Percentiles rank a stretch among this genome's conserved stretches.
These are phyloP conservation scores for Sporothrix luriei DNA, from an alignment of 2,329 filamentous ascomycete species.

Conservation along the genomic window DNA sequence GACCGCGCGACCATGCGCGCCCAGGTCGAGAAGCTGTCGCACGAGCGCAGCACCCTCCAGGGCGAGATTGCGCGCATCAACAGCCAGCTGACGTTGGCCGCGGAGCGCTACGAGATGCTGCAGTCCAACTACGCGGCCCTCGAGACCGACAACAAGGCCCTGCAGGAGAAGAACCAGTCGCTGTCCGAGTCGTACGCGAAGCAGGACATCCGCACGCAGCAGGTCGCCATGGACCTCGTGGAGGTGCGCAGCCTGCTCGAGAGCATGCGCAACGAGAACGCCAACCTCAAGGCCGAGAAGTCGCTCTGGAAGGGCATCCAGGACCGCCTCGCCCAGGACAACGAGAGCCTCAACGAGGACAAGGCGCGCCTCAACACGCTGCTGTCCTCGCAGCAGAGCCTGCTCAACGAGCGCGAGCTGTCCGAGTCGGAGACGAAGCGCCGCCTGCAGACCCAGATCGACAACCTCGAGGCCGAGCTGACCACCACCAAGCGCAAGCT, in stretches of 20 bases:
- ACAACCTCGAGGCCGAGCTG: slow-evolving; percentile 78
- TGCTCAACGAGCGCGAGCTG: slow-evolving; percentile 90
- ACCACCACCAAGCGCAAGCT: slow-evolving; percentile 79
- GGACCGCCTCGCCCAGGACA: slow-evolving; percentile 82
- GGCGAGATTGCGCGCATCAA: slow-evolving; percentile 77
- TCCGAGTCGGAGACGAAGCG: slow-evolving; percentile 79
- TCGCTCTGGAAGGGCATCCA: slow-evolving; percentile 94
- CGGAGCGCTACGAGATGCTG: slow-evolving; percentile 84
- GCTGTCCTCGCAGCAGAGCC: slow-evolving; percentile 79
- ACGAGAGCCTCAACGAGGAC: slow-evolving; percentile 81
- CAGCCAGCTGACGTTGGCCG: slow-evolving; percentile 79
- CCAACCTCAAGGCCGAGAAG: slow-evolving; percentile 93
- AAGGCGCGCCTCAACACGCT: slow-evolving; percentile 80
- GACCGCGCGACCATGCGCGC: slow-evolving; percentile 82
- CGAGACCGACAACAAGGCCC: slow-evolving; percentile 79
- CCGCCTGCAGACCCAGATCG: slow-evolving; percentile 75
- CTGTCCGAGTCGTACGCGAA: slow-evolving; percentile 83
- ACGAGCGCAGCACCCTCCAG: slow-evolving; percentile 80
- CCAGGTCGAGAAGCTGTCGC: slow-evolving; percentile 78
- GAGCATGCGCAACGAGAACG: slow-evolving; percentile 84
- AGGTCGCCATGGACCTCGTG: slow-evolving; percentile 89
- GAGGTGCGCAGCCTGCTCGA: slow-evolving; percentile 81
- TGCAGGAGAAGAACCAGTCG: slow-evolving; percentile 78
- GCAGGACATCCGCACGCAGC: slow-evolving; percentile 86
- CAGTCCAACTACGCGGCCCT: slow-evolving; percentile 83